phyloP scores from a whole-genome alignment of 1,284 basidiomycete species.

The Hypsizygus ulmarius region DNA sequence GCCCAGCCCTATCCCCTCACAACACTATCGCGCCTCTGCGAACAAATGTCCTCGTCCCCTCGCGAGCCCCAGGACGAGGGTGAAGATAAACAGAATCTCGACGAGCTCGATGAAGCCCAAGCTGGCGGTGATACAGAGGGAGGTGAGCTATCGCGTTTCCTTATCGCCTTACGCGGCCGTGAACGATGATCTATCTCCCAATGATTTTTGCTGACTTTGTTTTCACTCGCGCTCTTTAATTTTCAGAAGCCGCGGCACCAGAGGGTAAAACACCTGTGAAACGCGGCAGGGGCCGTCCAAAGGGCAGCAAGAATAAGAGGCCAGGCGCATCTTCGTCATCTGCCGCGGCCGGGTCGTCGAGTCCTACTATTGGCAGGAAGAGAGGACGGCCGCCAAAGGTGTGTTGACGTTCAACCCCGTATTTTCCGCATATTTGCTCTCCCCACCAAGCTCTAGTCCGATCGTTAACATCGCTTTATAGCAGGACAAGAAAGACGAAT shows the following conservation, averaged over 20 bases:
- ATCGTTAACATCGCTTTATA: constrained; percentile 27
- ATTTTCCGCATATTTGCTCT: constrained; percentile 17
- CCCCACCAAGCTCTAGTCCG: constrained; percentile 26
- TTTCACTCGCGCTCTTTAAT: constrained; percentile 16
- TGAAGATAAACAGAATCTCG: constrained; percentile 37
- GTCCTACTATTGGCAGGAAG: constrained; percentile 46
- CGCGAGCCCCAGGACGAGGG: constrained; percentile 36
- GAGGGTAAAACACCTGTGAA: constrained; percentile 41
- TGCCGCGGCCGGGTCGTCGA: constrained; percentile 37
- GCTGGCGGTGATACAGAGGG: constrained; percentile 35
- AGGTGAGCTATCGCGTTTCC: constrained; percentile 30
- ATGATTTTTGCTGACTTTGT: constrained; percentile 23
- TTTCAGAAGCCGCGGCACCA: constrained; percentile 22
- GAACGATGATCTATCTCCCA: constrained; percentile 10
- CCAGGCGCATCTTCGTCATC: constrained; percentile 37
- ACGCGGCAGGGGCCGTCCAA: constrained; percentile 75
- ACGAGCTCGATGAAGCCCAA: constrained; percentile 39
- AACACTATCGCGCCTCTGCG: constrained; percentile 19
- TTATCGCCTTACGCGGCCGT: constrained; percentile 11
- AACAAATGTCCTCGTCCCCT: constrained; percentile 41
- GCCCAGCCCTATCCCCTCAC: constrained; percentile 19
- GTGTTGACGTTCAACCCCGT: constrained; percentile 23
- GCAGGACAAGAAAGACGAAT: constrained; percentile 55
- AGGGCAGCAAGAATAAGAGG: constrained; percentile 83
- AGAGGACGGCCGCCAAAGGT: constrained; percentile 80